These are phyloP conservation scores for Aspergillus olivimuriae DNA, from an alignment of 495 filamentous ascomycete genomes.

Conservation along the genomic window DNA sequence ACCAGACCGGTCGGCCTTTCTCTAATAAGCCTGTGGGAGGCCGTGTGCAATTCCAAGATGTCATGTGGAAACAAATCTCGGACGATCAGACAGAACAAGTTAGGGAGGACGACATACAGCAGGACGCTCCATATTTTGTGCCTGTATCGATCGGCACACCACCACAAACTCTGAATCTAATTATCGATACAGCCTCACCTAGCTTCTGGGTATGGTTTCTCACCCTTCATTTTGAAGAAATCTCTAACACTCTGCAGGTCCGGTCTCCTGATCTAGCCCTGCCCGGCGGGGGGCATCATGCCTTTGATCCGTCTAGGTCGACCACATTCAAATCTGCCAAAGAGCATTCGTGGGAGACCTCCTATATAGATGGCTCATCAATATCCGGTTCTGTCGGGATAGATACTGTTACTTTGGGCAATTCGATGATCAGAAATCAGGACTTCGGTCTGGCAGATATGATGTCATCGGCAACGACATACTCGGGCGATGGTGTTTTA, in stretches of 20 bases:
- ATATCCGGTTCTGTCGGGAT: conserved; percentile 67
- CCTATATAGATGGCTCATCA: conserved; percentile 65
- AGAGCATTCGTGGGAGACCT: conserved; percentile 59
- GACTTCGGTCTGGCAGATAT: conserved; percentile 61
- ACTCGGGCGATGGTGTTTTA: conserved; percentile 63
- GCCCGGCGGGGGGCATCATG: conserved; percentile 31
- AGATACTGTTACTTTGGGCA: conserved; percentile 62
- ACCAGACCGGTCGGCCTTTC: conserved; percentile 39
- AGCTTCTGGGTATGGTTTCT: conserved; percentile 64
- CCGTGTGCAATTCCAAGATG: conserved; percentile 32
- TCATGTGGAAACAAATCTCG: conserved; percentile 45
- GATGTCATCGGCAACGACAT: conserved; percentile 56
- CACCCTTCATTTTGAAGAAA: background rate
- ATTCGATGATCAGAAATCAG: conserved; percentile 61
- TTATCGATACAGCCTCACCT: conserved; percentile 73
- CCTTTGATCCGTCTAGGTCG: conserved; percentile 56
- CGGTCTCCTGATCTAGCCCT: conserved; percentile 54
- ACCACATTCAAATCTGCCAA: conserved; percentile 49
- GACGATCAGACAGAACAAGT: conserved; percentile 45
- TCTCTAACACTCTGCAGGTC: too few species aligned
- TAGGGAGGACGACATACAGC: conserved; percentile 65
- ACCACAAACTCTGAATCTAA: conserved; percentile 56
- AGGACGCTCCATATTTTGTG: conserved; percentile 65
- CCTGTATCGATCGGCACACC: conserved; percentile 63
- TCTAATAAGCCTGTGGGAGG: conserved; percentile 40